phyloP scores from a whole-genome alignment of 2,329 filamentous ascomycete genomes.

The Tolypocladium guangdongense region DNA sequence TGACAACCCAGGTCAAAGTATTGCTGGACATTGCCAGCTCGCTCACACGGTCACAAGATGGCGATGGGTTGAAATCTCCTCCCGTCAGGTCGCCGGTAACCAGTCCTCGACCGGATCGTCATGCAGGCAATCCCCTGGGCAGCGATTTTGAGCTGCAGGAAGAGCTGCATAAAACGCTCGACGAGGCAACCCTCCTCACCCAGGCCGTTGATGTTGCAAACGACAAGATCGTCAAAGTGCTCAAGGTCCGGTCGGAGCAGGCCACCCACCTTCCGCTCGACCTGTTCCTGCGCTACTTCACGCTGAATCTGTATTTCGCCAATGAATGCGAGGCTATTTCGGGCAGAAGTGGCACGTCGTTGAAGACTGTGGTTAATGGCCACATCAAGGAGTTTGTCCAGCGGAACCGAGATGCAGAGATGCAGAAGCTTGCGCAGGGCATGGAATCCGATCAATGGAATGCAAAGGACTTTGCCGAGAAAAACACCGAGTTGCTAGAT shows the following conservation, averaged over 20 bases:
- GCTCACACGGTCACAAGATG: constrained; percentile 34
- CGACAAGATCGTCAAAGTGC: constrained; percentile 62
- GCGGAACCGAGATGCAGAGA: constrained; percentile 58
- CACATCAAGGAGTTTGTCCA: constrained; percentile 76
- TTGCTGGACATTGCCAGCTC: constrained; percentile 87
- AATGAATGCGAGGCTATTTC: constrained; percentile 82
- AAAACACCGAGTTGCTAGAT: constrained; percentile 47
- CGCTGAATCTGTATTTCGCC: constrained; percentile 69
- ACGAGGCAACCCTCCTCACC: constrained; percentile 66
- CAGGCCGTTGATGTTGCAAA: constrained; percentile 75
- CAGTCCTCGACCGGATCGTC: constrained; percentile 33
- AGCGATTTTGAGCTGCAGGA: constrained; percentile 48
- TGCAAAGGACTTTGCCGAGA: constrained; percentile 61
- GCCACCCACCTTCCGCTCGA: constrained; percentile 55
- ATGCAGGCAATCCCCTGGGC: constrained; percentile 10
- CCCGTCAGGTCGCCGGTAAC: constrained; percentile 39
- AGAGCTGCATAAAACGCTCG: constrained; percentile 65
- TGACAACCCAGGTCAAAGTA: constrained; percentile 87
- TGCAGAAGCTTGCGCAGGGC: constrained; percentile 60
- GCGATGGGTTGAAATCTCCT: constrained; percentile 34
- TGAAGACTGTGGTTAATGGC: constrained; percentile 70
- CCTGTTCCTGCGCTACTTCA: constrained; percentile 72
- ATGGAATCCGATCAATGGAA: constrained; percentile 79
- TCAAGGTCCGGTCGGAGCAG: constrained; percentile 68
- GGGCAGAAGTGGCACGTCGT: constrained; percentile 60